phyloP scores from a whole-genome alignment of 306 rosid genomes.

The Cicer pinnatifidum region DNA sequence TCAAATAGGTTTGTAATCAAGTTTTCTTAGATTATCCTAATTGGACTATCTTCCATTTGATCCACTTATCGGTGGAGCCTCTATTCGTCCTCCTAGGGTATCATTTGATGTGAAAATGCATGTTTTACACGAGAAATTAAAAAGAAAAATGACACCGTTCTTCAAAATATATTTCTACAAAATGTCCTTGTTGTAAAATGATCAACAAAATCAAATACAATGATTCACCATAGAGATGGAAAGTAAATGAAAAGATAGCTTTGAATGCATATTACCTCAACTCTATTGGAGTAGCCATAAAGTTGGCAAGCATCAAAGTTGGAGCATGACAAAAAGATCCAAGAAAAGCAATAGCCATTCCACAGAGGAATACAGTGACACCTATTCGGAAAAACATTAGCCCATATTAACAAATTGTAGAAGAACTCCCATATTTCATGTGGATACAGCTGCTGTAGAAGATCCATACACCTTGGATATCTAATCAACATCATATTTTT shows the following conservation, averaged over 20 bases:
- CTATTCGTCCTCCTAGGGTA: slow-evolving; percentile 4
- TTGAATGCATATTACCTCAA: slow-evolving; percentile 63
- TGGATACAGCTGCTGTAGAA: too few species aligned
- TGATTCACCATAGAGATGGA: slow-evolving; percentile 14
- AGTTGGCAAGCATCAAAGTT: slow-evolving; percentile 81
- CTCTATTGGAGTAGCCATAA: slow-evolving; percentile 90
- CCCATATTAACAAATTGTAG: slow-evolving; percentile 5
- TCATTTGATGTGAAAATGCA: slow-evolving; percentile 23
- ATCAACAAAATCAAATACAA: slow-evolving; percentile 22
- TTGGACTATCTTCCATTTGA: background rate
- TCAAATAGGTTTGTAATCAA: background rate
- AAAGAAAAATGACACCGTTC: slow-evolving; percentile 1
- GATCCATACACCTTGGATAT: background rate
- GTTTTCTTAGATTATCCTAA: background rate
- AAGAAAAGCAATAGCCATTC: slow-evolving; percentile 74
- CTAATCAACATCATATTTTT: slow-evolving; percentile 9
- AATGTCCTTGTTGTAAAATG: slow-evolving; percentile 24
- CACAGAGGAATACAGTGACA: slow-evolving; percentile 79
- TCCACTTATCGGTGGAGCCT: slow-evolving; percentile 1
- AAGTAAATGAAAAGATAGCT: slow-evolving; percentile 4
- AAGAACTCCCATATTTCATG: slow-evolving; percentile 1
- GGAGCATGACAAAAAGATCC: slow-evolving; percentile 83
- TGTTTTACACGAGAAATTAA: slow-evolving; percentile 12
- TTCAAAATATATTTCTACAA: slow-evolving; percentile 22
- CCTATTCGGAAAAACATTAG: slow-evolving; percentile 57